Evolutionary conservation across 2,329 filamentous ascomycete genomes (phyloP), one percentile per base, ranked within the genome.

Genomic region (Sporothrix pseudoabietina): DNA sequence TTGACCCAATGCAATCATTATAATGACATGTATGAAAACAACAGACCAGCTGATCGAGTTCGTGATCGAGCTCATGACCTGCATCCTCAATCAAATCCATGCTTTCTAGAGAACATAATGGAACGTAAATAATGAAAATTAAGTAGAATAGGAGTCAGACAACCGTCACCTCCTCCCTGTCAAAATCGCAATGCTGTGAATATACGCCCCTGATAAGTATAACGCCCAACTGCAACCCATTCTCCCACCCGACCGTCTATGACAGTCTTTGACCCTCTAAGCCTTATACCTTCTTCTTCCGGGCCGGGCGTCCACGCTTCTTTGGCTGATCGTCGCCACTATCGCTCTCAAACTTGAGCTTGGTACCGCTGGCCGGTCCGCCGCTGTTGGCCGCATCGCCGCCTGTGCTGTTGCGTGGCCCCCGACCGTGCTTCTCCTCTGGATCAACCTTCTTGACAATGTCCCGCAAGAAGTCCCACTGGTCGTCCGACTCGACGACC

Each of bases 381-480:
- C 57, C 57, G 4, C 57, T 41, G 57, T n/a, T 41, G 22, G 69
- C 26, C 26, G 26, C 49, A 49, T 69, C 59, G 63, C 70, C 41
- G 47, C 87, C 85, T 73, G 82, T 87, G 44, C 86, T 86, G 75
- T 83, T 87, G 77, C 88, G 87, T 1, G 80, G 81, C 35, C 78
- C 78, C 16, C 79, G 78, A 70, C 82, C 82, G 44, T 74, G 74
- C 79, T 88, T 88, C 77, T 90, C 87, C 49, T 85, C 85, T 47
- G 79, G 79, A 76, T 87, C 92, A 0, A 98, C 91, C 80, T 95
- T 95, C 78, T 90, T 87, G 71, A 97, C 94, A 78, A 98, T 98
- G 70, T 98, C 94, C 74, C 89, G 87, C 75, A 99, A 83, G 78
- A 98, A 99, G 82, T 99, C 96, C 84, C 97, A 95, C 80, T 97